Percentiles rank a stretch among this genome's conserved stretches.
Conservation (phyloP, 163 green algal species). For the Scenedesmus sp. region DNA sequence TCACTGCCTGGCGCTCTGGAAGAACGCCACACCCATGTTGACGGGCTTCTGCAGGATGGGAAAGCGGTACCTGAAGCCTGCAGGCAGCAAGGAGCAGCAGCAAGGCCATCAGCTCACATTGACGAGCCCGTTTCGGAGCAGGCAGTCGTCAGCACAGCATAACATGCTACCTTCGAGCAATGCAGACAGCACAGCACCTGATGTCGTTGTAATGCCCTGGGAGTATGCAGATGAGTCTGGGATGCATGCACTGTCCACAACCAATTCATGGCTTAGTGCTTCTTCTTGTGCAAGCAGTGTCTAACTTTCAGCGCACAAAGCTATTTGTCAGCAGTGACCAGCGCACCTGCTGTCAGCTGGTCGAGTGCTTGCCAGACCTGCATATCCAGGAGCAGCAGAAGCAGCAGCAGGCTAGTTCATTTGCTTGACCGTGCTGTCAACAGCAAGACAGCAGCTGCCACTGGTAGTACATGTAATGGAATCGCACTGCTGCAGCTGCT, state of each 20-base stretch:
- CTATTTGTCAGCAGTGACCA: neutral
- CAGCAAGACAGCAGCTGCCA: neutral
- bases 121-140: too few relatives aligned
- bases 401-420: neutral
- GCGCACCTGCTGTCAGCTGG: neutral
- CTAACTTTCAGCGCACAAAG: too few relatives aligned
- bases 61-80: neutral
- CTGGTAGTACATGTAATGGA: neutral
- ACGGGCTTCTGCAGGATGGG: conserved; percentile 38
- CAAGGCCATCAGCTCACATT: neutral
- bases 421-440: too few relatives aligned
- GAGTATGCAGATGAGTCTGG: too few relatives aligned
- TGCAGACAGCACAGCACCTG: too few relatives aligned
- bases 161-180: too few relatives aligned
- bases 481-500: neutral
- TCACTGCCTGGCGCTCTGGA: conserved; percentile 24
- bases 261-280: too few relatives aligned
- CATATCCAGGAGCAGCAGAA: neutral
- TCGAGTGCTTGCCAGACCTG: neutral
- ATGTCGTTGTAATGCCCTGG: too few relatives aligned
- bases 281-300: too few relatives aligned
- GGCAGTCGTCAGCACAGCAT: too few relatives aligned
- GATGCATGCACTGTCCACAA: too few relatives aligned
- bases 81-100: neutral
- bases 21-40: conserved; percentile 18